phyloP scores from a whole-genome alignment of 257 asterid genomes.

The Solanum dulcamara region DNA sequence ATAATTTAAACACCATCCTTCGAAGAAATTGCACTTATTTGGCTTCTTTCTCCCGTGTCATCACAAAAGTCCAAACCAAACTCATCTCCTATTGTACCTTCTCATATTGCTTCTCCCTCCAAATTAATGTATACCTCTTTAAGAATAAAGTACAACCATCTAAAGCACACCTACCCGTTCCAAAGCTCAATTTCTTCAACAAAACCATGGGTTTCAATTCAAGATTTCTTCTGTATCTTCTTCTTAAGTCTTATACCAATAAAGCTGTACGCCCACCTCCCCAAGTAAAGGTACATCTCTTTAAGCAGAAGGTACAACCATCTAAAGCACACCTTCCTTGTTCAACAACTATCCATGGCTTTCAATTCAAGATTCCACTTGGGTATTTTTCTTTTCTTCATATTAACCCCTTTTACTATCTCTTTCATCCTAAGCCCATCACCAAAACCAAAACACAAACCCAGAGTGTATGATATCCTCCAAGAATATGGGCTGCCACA shows the following conservation, averaged over 20 bases:
- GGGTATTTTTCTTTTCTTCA: background rate
- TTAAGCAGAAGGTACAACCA: background rate
- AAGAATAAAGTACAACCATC: background rate
- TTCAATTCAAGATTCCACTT: conserved; percentile 1
- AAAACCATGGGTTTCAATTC: conserved; percentile 9
- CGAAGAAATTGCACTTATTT: background rate
- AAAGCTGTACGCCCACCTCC: background rate
- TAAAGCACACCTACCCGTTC: background rate
- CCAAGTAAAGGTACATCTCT: background rate
- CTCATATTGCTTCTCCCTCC: background rate
- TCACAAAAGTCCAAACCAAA: background rate
- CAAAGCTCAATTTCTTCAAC: background rate
- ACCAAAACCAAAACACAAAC: conserved; percentile 9
- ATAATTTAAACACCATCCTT: background rate
- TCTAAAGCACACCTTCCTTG: background rate
- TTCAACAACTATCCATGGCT: conserved; percentile 6
- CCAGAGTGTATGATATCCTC: conserved; percentile 61
- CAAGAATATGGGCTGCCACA: conserved; percentile 61
- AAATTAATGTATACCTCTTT: background rate
- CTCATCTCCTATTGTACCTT: background rate
- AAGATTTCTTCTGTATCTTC: background rate
- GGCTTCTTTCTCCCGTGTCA: background rate
- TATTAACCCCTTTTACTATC: background rate
- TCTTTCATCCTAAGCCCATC: background rate
- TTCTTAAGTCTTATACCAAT: background rate